phyloP scores from a whole-genome alignment of 257 asterid genomes.

The Salvia splendens region DNA sequence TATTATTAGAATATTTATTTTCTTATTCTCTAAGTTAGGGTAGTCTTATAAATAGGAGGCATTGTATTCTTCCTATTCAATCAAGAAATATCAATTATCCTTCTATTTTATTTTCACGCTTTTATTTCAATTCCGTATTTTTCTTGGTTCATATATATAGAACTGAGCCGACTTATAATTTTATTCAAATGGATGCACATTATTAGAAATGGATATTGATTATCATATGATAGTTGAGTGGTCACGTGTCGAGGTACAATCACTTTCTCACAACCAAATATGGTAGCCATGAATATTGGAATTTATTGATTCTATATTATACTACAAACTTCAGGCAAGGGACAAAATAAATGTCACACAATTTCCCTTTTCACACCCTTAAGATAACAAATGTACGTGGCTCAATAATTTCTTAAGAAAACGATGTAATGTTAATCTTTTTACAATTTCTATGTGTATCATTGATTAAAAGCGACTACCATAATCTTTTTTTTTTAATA shows the following conservation, averaged over 20 bases:
- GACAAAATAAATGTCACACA: conserved; percentile 18
- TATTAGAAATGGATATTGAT: not conserved
- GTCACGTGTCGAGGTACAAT: conserved; percentile 8
- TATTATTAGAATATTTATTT: no score
- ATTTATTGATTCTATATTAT: conserved; percentile 17
- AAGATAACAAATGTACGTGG: conserved; percentile 33
- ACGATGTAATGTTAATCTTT: conserved; percentile 11
- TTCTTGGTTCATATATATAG: no score
- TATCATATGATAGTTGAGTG: not conserved
- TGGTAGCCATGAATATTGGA: conserved; percentile 10
- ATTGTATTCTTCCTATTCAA: no score
- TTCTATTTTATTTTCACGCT: no score
- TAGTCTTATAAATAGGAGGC: no score
- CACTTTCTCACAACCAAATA: conserved; percentile 13
- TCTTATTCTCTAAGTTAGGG: no score
- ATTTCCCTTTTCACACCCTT: not conserved
- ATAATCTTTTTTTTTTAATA: not conserved
- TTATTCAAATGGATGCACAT: not conserved
- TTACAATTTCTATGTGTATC: not conserved
- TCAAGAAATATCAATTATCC: no score
- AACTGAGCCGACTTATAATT: not conserved
- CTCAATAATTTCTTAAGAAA: conserved; percentile 13
- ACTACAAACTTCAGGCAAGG: not conserved
- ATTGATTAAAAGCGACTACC: conserved; percentile 4
- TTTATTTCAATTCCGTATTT: no score